phyloP scores from a whole-genome alignment of 2,329 filamentous ascomycete genomes.

The Phialophora macrospora region DNA sequence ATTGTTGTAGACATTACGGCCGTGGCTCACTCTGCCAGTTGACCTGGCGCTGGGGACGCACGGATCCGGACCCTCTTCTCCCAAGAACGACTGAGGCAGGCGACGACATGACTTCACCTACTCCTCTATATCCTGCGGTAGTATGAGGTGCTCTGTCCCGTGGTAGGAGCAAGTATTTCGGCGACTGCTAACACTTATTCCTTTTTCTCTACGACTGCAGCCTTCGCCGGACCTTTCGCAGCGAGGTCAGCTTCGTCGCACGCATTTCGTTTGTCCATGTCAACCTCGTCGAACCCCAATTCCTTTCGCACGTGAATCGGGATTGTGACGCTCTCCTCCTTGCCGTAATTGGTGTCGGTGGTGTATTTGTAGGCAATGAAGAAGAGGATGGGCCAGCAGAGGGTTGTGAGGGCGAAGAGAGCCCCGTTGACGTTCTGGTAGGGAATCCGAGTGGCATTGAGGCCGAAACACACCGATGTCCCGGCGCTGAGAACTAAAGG shows the following conservation, averaged over 20 bases:
- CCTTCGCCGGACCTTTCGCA: conserved; percentile 1
- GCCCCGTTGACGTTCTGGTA: conserved; percentile 19
- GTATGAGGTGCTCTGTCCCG: no score
- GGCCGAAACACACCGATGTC: conserved; percentile 17
- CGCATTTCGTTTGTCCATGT: conserved; percentile 5
- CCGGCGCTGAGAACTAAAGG: conserved; percentile 15
- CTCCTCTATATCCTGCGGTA: no score
- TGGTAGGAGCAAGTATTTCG: no score
- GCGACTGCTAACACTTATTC: not conserved
- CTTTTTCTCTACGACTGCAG: conserved; percentile 1
- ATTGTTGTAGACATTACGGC: no score
- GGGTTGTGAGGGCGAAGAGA: conserved; percentile 15
- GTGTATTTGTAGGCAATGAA: conserved; percentile 11
- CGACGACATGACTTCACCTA: no score
- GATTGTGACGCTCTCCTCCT: conserved; percentile 14
- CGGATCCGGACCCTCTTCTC: no score
- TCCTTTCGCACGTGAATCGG: conserved; percentile 15
- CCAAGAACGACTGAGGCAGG: no score
- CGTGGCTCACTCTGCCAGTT: no score
- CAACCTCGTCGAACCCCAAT: conserved; percentile 2
- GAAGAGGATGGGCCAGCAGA: conserved; percentile 20
- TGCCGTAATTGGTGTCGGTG: conserved; percentile 21
- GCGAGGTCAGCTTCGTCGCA: conserved; percentile 1
- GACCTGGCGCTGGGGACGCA: no score
- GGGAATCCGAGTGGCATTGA: conserved; percentile 14